phyloP scores from a whole-genome alignment of 1,284 basidiomycete species.

The Cystobasidium slooffiae region DNA sequence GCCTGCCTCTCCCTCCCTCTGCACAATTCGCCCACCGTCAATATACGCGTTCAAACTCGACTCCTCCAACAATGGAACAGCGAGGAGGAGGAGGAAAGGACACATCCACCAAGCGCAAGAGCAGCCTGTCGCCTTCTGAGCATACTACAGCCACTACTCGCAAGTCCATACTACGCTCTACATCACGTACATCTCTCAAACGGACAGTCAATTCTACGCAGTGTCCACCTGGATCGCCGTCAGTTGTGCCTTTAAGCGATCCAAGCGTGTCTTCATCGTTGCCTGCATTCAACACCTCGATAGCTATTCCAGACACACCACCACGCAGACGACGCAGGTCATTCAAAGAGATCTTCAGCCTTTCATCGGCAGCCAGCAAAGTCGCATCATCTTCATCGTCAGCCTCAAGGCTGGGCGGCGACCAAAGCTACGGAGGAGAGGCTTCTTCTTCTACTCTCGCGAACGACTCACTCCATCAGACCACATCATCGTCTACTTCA shows the following conservation, averaged over 20 bases:
- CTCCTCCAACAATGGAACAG: background rate
- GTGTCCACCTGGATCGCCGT: background rate
- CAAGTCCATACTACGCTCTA: background rate
- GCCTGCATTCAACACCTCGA: background rate
- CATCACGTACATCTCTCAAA: background rate
- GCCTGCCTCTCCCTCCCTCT: background rate
- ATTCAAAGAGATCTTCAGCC: constrained; percentile 11
- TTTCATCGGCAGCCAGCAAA: background rate
- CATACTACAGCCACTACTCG: background rate
- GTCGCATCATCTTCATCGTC: background rate
- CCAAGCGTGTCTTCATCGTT: too few species aligned
- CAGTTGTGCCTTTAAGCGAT: background rate
- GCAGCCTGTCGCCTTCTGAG: background rate
- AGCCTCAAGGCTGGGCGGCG: background rate
- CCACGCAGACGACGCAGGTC: background rate
- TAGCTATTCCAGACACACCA: background rate
- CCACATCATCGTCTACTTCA: too few species aligned
- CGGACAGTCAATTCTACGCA: background rate
- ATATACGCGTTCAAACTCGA: background rate
- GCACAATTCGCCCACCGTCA: background rate
- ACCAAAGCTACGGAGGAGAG: background rate
- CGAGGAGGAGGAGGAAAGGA: too few species aligned
- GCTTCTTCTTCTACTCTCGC: background rate
- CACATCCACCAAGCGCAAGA: background rate
- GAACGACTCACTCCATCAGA: too few species aligned